Evolutionary conservation across 2,329 filamentous ascomycete genomes (phyloP).

Genomic region (Aspergillus caelatus): DNA sequence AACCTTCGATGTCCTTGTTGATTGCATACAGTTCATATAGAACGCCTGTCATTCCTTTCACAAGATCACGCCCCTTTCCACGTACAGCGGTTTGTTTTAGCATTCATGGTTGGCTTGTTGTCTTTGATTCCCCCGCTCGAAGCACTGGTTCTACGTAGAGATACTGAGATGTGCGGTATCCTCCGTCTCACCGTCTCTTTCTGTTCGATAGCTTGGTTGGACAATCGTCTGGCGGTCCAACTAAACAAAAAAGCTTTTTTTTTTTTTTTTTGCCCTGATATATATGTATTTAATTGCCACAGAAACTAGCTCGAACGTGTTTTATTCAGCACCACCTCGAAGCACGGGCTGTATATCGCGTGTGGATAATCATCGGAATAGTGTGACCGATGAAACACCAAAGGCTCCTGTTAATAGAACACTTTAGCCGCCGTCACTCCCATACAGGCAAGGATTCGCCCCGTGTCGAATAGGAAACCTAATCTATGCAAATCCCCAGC

Average conservation of each 20-base stretch:
- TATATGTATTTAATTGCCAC: slow-evolving; percentile 32
- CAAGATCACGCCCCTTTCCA: slow-evolving; percentile 21
- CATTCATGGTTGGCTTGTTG: slow-evolving; percentile 23
- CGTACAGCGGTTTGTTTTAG: slow-evolving; percentile 22
- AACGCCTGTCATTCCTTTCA: slow-evolving; percentile 22
- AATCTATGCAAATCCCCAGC: background rate
- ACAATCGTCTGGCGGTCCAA: slow-evolving; percentile 6
- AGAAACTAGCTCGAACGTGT: slow-evolving; percentile 16
- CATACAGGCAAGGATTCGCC: background rate
- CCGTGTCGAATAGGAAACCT: background rate
- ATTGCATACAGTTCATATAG: slow-evolving; percentile 15
- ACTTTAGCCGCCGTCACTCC: background rate
- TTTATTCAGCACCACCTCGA: background rate
- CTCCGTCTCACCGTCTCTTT: slow-evolving; percentile 19
- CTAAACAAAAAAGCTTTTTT: slow-evolving; percentile 16
- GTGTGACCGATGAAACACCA: background rate
- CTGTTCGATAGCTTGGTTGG: slow-evolving; percentile 10
- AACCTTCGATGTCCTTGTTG: slow-evolving; percentile 8
- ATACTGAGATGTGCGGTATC: slow-evolving; percentile 14
- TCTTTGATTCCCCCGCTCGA: slow-evolving; percentile 19
- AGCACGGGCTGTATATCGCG: background rate
- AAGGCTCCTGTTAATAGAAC: background rate
- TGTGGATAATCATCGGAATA: background rate
- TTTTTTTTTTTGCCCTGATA: slow-evolving; percentile 16
- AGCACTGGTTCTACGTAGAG: slow-evolving; percentile 5